phyloP scores from a whole-genome alignment of 139 green algal species.

The Micromonas pusilla region DNA sequence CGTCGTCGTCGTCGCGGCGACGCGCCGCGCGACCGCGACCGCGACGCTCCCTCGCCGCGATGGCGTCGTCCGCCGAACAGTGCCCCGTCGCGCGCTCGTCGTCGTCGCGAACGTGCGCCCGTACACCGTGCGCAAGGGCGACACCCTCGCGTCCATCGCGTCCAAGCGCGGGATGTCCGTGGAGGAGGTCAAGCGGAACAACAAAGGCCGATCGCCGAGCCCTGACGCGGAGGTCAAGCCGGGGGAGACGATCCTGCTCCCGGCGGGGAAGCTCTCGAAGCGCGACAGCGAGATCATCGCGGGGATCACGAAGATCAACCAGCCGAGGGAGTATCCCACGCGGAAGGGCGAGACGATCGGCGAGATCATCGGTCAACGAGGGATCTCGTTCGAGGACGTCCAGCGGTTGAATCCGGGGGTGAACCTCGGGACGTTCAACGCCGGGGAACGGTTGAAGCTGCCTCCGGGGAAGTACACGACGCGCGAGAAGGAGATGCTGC shows the following conservation, averaged over 20 bases:
- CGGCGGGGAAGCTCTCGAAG: constrained; percentile 59
- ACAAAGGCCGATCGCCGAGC: constrained; percentile 50
- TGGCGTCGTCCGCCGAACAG: not conserved
- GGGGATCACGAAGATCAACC: constrained; percentile 36
- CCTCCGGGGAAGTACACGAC: constrained; percentile 71
- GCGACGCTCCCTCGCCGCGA: not conserved
- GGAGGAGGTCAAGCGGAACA: constrained; percentile 46
- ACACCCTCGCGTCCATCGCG: constrained; percentile 67
- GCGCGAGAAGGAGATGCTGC: constrained; percentile 79
- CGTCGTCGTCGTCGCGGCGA: not conserved
- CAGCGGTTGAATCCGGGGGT: constrained; percentile 63
- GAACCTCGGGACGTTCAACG: constrained; percentile 52
- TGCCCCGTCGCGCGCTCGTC: too few species aligned
- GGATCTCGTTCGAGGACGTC: constrained; percentile 62
- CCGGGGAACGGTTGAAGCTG: constrained; percentile 25
- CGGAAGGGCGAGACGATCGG: constrained; percentile 60
- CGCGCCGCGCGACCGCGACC: too few species aligned
- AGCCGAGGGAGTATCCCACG: constrained; percentile 64
- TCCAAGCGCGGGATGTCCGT: constrained; percentile 67
- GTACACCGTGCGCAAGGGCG: constrained; percentile 77
- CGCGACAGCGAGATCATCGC: constrained; percentile 74
- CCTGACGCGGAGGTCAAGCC: constrained; percentile 39
- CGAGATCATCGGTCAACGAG: constrained; percentile 65
- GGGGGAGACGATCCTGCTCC: constrained; percentile 76
- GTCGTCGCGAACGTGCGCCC: constrained; percentile 47